A percentile compares a stretch with the other conserved stretches of the same genome.
Evolutionary conservation across 441 rosid genomes (phyloP).

Genomic region (Macaranga tanarius): DNA sequence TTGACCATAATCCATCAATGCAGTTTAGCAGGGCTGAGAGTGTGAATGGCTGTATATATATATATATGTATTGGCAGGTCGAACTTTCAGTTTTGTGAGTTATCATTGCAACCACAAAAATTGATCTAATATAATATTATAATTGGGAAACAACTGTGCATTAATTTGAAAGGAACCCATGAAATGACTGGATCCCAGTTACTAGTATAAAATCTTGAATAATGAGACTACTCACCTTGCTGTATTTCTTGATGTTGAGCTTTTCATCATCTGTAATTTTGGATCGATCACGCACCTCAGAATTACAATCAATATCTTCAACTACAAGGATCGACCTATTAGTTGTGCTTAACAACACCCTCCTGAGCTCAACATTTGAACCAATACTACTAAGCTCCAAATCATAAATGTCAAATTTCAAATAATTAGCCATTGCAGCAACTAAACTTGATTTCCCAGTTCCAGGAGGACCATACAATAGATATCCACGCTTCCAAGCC

Average conservation of each 20-base stretch:
- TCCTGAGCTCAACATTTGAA: constrained; percentile 28
- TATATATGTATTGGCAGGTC: too few relatives aligned
- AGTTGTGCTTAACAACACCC: constrained; percentile 25
- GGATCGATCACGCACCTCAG: constrained; percentile 16
- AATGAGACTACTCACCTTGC: too few relatives aligned
- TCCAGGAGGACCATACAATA: constrained; percentile 48
- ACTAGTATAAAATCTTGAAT: too few relatives aligned
- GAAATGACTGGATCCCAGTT: background rate
- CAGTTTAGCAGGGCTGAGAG: constrained; percentile 60
- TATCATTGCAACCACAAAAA: too few relatives aligned
- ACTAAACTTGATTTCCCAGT: constrained; percentile 49
- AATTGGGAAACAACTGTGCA: too few relatives aligned
- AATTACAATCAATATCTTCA: constrained; percentile 46
- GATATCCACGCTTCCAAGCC: constrained; percentile 48
- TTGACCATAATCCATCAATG: constrained; percentile 75
- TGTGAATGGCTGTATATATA: constrained; percentile 41
- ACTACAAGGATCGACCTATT: constrained; percentile 36
- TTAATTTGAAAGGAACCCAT: background rate
- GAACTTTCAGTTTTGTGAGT: too few relatives aligned
- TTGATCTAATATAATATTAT: too few relatives aligned
- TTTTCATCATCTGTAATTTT: background rate
- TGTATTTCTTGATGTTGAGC: too few relatives aligned
- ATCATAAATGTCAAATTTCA: constrained; percentile 40
- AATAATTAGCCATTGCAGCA: constrained; percentile 50
- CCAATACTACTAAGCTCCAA: constrained; percentile 32